Evolutionary conservation across 2,329 filamentous ascomycete genomes (phyloP).

Genomic region (Cladosporium sp.): DNA sequence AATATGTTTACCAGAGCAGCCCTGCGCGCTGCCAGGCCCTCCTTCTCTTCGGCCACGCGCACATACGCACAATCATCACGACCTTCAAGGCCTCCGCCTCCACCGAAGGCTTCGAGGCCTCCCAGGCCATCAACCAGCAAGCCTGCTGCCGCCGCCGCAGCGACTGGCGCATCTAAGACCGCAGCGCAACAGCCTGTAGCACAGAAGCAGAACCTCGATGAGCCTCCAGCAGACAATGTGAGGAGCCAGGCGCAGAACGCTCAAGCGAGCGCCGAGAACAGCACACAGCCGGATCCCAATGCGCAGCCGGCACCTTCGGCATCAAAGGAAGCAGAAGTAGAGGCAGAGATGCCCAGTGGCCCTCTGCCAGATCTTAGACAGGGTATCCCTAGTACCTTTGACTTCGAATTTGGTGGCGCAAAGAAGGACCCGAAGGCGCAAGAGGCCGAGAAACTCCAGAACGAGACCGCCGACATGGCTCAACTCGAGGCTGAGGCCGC

Average conservation of each 20-base stretch:
- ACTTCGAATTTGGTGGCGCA: constrained; percentile 61
- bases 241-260: constrained; percentile 25
- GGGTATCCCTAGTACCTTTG: constrained; percentile 87
- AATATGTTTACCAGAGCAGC: constrained; percentile 11
- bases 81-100: constrained; percentile 8
- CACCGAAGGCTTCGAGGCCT: constrained; percentile 7
- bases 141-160: constrained; percentile 1
- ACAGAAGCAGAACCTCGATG: constrained; percentile 26
- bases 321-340: constrained; percentile 13
- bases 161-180: not conserved
- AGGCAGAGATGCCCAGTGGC: constrained; percentile 36
- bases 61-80: constrained; percentile 11
- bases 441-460: constrained; percentile 18
- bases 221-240: constrained; percentile 24
- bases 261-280: constrained; percentile 27
- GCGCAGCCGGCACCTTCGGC: constrained; percentile 17
- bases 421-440: constrained; percentile 24
- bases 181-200: constrained; percentile 26
- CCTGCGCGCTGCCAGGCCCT: constrained; percentile 9
- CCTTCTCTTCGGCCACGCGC: constrained; percentile 3
- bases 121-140: not conserved
- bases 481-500: constrained; percentile 24
- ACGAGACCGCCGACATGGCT: constrained; percentile 25
- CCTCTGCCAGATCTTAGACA: constrained; percentile 88
- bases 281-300: constrained; percentile 16